phyloP scores from a whole-genome alignment of 257 asterid genomes.

The Solanum paucissectum region DNA sequence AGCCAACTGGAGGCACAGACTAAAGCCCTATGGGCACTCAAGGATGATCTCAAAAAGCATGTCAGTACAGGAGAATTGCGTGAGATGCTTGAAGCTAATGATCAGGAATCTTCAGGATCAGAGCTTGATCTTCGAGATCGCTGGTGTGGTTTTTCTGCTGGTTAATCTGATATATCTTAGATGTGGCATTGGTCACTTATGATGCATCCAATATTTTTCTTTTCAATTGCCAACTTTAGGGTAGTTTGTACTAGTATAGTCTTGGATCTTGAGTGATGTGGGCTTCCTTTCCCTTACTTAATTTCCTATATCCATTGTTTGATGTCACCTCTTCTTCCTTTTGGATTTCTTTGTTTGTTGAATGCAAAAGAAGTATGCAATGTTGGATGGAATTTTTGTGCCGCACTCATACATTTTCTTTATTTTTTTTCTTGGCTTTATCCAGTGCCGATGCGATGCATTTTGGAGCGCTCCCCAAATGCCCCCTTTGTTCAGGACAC shows the following conservation, averaged over 20 bases:
- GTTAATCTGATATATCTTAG: background rate
- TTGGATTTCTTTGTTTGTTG: background rate
- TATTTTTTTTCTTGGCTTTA: background rate
- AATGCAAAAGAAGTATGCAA: background rate
- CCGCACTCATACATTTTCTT: background rate
- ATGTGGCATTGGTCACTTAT: background rate
- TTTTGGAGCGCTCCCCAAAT: conserved; percentile 73
- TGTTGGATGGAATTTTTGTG: background rate
- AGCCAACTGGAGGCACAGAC: conserved; percentile 65
- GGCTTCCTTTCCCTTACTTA: background rate
- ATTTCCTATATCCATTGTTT: background rate
- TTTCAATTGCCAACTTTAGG: background rate
- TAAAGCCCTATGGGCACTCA: conserved; percentile 68
- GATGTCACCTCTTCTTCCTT: background rate
- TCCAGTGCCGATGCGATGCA: conserved; percentile 94
- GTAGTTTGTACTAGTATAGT: background rate
- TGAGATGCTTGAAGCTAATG: conserved; percentile 83
- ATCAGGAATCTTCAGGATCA: conserved; percentile 75
- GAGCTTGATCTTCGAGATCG: conserved; percentile 77
- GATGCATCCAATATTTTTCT: background rate
- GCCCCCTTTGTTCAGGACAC: conserved; percentile 73
- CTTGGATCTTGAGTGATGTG: background rate
- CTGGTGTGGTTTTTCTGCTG: conserved; percentile 37
- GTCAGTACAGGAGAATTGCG: conserved; percentile 66
- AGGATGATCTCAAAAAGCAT: conserved; percentile 83